These are phyloP conservation scores for Apiospora aurea DNA, from an alignment of 2,329 filamentous ascomycete genomes.

Conservation along the genomic window DNA sequence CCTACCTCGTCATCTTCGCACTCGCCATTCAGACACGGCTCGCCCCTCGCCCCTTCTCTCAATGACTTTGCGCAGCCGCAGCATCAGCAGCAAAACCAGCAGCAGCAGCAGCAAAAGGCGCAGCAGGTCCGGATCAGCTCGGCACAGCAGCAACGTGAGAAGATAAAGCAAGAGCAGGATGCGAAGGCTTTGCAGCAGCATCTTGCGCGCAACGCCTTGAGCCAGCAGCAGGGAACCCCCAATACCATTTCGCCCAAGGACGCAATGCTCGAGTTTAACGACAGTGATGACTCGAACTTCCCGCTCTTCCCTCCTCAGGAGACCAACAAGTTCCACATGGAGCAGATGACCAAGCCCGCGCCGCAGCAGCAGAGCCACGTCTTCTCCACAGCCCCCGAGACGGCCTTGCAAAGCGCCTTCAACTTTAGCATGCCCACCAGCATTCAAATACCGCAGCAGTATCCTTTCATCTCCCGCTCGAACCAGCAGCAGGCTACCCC, in stretches of 20 bases:
- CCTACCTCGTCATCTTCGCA: constrained; percentile 57
- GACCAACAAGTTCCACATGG: constrained; percentile 51
- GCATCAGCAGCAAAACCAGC: constrained; percentile 32
- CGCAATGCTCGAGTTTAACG: constrained; percentile 83
- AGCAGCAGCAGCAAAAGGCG: constrained; percentile 30
- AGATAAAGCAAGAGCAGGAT: constrained; percentile 67
- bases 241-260: constrained; percentile 97
- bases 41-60: constrained; percentile 61
- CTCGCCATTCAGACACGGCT: constrained; percentile 82
- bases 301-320: constrained; percentile 75
- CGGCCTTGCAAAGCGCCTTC: constrained; percentile 39
- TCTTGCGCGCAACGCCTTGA: constrained; percentile 45
- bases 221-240: constrained; percentile 57
- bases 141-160: constrained; percentile 66
- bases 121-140: constrained; percentile 55
- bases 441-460: constrained; percentile 57
- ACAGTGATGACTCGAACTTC: constrained; percentile 72
- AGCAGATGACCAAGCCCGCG: constrained; percentile 47
- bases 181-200: constrained; percentile 54
- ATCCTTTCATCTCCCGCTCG: constrained; percentile 47
- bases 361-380: constrained; percentile 28
- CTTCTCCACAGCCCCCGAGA: constrained; percentile 38
- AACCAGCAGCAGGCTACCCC: constrained; percentile 47
- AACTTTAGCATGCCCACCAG: constrained; percentile 48
- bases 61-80: constrained; percentile 51